These are phyloP conservation scores for Hymenochaete sp. DNA, from an alignment of 1,284 basidiomycete species.

Conservation along the genomic window DNA sequence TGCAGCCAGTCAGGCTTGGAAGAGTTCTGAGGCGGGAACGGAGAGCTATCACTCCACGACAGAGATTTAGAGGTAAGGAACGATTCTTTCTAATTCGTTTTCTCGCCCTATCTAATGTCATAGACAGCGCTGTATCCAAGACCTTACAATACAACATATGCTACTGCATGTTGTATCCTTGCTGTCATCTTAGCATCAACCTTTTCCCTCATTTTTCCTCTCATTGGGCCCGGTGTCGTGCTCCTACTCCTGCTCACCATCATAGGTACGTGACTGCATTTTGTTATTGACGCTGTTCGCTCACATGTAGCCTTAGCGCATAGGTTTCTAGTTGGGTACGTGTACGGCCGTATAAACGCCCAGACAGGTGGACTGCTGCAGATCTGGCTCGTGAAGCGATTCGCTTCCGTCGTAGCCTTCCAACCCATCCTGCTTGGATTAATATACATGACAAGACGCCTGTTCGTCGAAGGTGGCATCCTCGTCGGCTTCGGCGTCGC, in stretches of 20 bases:
- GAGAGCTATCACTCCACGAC: slow-evolving; percentile 61
- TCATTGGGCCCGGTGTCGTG: slow-evolving; percentile 63
- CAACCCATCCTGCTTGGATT: slow-evolving; percentile 70
- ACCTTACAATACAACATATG: slow-evolving; percentile 58
- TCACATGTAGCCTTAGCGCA: slow-evolving; percentile 45
- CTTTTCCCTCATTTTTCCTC: slow-evolving; percentile 66
- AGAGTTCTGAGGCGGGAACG: slow-evolving; percentile 44
- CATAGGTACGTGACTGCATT: slow-evolving; percentile 40
- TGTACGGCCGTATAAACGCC: slow-evolving; percentile 59
- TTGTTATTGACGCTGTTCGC: neutral
- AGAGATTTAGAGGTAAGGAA: slow-evolving; percentile 64
- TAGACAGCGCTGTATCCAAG: slow-evolving; percentile 60
- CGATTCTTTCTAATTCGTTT: neutral
- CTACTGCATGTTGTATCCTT: slow-evolving; percentile 55
- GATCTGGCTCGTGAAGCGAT: slow-evolving; percentile 64
- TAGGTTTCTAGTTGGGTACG: slow-evolving; percentile 67
- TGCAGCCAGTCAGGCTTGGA: slow-evolving; percentile 60
- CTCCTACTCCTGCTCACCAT: slow-evolving; percentile 60
- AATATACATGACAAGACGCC: slow-evolving; percentile 51
- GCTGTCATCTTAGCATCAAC: slow-evolving; percentile 64
- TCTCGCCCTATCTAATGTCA: neutral
- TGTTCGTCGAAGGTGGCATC: slow-evolving; percentile 67
- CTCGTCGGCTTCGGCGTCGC: slow-evolving; percentile 46
- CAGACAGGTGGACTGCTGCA: slow-evolving; percentile 65
- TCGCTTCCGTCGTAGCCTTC: slow-evolving; percentile 54